Conservation (phyloP, 345 rosid species). For the Rhodomyrtus tomentosa region DNA sequence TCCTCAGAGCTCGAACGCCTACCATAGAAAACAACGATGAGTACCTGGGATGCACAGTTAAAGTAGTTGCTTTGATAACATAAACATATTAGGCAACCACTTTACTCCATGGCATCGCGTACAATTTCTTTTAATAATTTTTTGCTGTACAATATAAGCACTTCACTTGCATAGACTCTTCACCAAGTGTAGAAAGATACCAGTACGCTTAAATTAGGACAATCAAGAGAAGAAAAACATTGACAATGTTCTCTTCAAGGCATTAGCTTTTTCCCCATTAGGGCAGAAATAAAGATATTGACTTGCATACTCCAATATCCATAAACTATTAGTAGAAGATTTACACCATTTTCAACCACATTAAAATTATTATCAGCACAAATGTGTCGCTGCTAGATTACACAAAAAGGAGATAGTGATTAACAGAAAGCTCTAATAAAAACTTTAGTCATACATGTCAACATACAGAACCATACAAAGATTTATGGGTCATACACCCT, state of each 20-base stretch:
- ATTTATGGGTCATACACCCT: not conserved
- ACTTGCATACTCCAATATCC: not conserved
- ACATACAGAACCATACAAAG: not conserved
- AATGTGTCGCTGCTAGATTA: not conserved
- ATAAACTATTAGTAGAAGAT: not conserved
- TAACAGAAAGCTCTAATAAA: not conserved
- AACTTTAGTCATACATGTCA: not conserved
- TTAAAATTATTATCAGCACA: not conserved
- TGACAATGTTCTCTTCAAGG: not conserved
- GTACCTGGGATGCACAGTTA: not conserved
- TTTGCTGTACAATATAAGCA: not conserved
- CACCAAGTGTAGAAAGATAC: not conserved
- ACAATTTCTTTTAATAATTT: not conserved
- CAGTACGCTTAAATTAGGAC: not conserved
- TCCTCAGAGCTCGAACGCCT: constrained; percentile 61
- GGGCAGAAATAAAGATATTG: not conserved
- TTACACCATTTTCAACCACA: not conserved
- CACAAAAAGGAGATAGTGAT: not conserved
- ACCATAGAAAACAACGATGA: constrained; percentile 3
- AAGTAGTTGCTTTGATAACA: not conserved
- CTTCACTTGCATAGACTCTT: not conserved
- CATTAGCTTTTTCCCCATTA: not conserved
- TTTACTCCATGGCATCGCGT: not conserved
- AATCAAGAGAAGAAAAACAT: not conserved
- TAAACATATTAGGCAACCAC: not conserved